Evolutionary conservation across 2,329 filamentous ascomycete species (phyloP).

Genomic region (Diplocarpon rosae): DNA sequence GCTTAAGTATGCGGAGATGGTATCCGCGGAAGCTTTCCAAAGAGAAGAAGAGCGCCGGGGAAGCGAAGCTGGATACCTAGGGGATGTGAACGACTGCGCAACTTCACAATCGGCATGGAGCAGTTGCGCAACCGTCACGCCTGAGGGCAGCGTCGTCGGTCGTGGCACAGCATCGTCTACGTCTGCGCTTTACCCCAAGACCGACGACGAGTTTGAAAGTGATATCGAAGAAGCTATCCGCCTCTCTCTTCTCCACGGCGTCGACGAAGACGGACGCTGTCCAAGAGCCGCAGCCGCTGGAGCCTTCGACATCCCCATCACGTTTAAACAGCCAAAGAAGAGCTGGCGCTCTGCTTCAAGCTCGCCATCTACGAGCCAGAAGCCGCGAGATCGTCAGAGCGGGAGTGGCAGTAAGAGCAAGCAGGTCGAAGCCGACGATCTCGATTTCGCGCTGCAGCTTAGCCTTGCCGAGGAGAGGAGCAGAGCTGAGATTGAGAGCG

Average conservation of each 20-base stretch:
- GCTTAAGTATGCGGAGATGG: slow-evolving; percentile 52
- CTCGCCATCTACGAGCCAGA: slow-evolving; percentile 23
- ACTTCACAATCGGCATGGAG: slow-evolving; percentile 27
- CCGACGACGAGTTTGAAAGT: slow-evolving; percentile 41
- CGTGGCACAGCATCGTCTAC: slow-evolving; percentile 17
- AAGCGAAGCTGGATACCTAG: slow-evolving; percentile 40
- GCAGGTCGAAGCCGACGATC: slow-evolving; percentile 35
- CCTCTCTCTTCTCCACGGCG: slow-evolving; percentile 46
- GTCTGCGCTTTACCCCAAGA: slow-evolving; percentile 18
- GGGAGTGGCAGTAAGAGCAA: slow-evolving; percentile 11
- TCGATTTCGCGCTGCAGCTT: slow-evolving; percentile 48
- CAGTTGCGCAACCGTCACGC: slow-evolving; percentile 39
- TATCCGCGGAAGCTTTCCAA: slow-evolving; percentile 49
- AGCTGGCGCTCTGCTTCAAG: slow-evolving; percentile 27
- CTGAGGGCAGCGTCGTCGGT: slow-evolving; percentile 41
- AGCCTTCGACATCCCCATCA: slow-evolving; percentile 42
- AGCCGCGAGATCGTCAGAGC: slow-evolving; percentile 15
- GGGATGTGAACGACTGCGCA: slow-evolving; percentile 33
- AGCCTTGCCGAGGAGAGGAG: slow-evolving; percentile 46
- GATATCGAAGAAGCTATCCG: slow-evolving; percentile 55
- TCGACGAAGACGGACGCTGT: slow-evolving; percentile 36
- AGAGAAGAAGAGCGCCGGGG: slow-evolving; percentile 42
- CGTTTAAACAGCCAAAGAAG: slow-evolving; percentile 35
- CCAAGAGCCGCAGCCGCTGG: slow-evolving; percentile 35
- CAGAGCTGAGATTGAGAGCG: slow-evolving; percentile 11